phyloP scores from a whole-genome alignment of 495 filamentous ascomycete genomes.

The Aspergillus nidulans region DNA sequence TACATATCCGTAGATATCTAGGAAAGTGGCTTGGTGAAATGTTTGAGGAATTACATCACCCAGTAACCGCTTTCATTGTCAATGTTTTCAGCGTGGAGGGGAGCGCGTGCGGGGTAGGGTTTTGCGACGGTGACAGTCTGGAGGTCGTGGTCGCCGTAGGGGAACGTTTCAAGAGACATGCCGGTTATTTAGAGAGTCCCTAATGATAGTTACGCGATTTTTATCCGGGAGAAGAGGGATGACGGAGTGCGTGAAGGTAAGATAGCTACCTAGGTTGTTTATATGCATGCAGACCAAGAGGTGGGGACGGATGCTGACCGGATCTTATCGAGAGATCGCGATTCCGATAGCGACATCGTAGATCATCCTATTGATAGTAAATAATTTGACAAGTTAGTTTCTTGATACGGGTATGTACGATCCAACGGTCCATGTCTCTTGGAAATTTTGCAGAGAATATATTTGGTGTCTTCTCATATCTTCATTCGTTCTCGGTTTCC shows the following conservation, averaged over 20 bases:
- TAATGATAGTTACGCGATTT: not conserved
- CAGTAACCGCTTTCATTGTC: conserved; percentile 27
- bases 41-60: conserved; percentile 36
- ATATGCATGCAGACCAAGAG: not conserved
- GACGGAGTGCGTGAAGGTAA: not conserved
- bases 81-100: not conserved
- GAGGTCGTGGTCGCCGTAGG: conserved; percentile 29
- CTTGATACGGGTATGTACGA: no score
- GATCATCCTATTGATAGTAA: no score
- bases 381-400: no score
- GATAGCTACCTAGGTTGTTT: not conserved
- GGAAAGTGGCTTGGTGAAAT: not conserved
- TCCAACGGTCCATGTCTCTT: no score
- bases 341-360: not conserved
- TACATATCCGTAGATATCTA: not conserved
- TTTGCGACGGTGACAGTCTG: conserved; percentile 32
- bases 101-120: conserved; percentile 9
- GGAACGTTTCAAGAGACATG: conserved; percentile 23
- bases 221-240: not conserved
- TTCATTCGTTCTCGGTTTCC: not conserved
- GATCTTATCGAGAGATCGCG: not conserved
- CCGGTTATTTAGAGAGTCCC: not conserved
- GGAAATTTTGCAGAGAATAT: no score
- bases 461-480: no score
- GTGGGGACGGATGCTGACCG: not conserved